Base-by-base conservation (phyloP, 352 stramenopile genomes). In the Pythium biforme region DNA sequence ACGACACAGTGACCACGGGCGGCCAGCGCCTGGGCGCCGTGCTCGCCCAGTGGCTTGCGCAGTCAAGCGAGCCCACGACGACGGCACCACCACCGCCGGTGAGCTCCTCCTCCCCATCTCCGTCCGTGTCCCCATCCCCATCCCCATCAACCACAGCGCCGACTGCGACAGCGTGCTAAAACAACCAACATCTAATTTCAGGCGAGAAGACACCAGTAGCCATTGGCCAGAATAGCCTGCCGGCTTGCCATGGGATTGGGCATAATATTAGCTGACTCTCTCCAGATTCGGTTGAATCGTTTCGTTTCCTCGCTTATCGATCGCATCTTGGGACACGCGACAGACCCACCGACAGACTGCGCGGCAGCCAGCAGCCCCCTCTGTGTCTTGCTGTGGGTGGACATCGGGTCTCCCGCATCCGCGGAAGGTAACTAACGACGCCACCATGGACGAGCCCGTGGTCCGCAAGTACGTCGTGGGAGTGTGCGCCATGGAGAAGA, bases 401-500 rank as follows among this genome's bases (percentile, higher is more conserved):
- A n/a, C n/a, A n/a, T n/a, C n/a, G n/a, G n/a, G n/a, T n/a, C n/a
- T n/a, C n/a, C n/a, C n/a, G n/a, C n/a, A n/a, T n/a, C n/a, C n/a
- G n/a, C n/a, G n/a, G n/a, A n/a, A n/a, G n/a, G n/a, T n/a, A n/a
- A n/a, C n/a, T n/a, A n/a, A n/a, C n/a, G n/a, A n/a, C n/a, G n/a
- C n/a, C n/a, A 27, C 51, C n/a, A 70, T 70, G 63, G 63, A 71
- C 34, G 64, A 71, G 57, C 57, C 58, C 17, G 46, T 57, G 33
- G 54, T 67, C 26, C 59, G 56, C 34, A 90, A 88, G 64, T 93
- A 94, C 62, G 83, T 94, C 15, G 83, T 99, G 7, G 97, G 97
- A 31, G 96, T 99, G 43, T 99, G 97, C 69, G 97, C 97, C 46
- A 99, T 99, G 97, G 95, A 98, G 75, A 99, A 99, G 76, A 99